Conservation (phyloP, 257 asterid species). For the Solanum chiquidenum region DNA sequence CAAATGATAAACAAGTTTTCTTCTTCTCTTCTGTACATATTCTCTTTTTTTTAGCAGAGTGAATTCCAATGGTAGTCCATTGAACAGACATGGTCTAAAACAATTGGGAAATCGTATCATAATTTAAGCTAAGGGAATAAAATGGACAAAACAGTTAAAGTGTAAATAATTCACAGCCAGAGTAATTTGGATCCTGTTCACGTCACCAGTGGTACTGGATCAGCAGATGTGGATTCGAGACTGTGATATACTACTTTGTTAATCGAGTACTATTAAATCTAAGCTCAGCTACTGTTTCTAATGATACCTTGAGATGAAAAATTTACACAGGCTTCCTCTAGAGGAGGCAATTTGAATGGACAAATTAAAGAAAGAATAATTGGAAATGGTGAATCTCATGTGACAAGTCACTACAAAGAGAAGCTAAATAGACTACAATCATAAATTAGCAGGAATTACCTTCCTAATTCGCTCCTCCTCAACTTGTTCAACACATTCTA, state of each 20-base stretch:
- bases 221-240: background rate
- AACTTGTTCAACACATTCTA: conserved; percentile 68
- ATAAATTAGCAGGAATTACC: conserved; percentile 30
- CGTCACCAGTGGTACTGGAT: background rate
- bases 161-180: background rate
- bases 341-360: background rate
- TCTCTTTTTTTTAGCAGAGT: background rate
- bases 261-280: background rate
- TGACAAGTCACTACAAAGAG: background rate
- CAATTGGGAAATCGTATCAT: background rate
- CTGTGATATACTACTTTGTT: background rate
- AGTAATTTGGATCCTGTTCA: background rate
- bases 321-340: background rate
- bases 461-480: conserved; percentile 64
- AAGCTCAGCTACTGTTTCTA: background rate
- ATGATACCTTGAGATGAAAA: background rate
- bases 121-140: background rate
- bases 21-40: background rate
- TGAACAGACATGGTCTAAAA: background rate
- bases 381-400: background rate
- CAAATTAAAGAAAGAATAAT: background rate
- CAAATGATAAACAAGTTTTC: background rate
- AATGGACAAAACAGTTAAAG: background rate
- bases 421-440: background rate
- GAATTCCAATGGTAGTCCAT: background rate